phyloP scores from a whole-genome alignment of 108 stramenopile genomes.

The Aurantiochytrium sp. region DNA sequence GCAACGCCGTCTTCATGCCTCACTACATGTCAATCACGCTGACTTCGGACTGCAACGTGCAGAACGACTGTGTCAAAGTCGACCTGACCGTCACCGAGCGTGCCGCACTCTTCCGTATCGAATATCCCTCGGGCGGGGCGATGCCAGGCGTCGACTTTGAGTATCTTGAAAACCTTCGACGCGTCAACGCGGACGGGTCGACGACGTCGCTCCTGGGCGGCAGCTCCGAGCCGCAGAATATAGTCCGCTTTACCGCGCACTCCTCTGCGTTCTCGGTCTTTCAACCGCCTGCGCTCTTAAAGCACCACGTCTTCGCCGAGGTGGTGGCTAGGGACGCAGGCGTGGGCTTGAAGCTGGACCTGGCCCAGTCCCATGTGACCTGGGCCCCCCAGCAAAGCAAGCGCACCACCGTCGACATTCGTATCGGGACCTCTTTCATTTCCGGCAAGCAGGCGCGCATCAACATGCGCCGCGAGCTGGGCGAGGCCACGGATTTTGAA shows the following conservation, averaged over 20 bases:
- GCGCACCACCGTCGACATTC: not conserved
- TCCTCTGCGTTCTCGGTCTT: not conserved
- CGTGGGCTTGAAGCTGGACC: not conserved
- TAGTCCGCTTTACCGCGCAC: not conserved
- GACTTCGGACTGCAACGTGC: not conserved
- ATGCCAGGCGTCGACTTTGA: not conserved
- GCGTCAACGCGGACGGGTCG: not conserved
- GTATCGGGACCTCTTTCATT: conserved; percentile 36
- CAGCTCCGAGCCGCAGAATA: too few species aligned
- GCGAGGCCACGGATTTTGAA: not conserved
- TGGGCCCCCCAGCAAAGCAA: not conserved
- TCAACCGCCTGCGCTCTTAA: not conserved
- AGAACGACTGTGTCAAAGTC: not conserved
- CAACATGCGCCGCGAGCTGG: not conserved
- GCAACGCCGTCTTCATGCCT: not conserved
- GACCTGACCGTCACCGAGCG: not conserved
- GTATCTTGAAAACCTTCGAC: not conserved
- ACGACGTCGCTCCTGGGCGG: too few species aligned
- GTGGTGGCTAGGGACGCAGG: not conserved
- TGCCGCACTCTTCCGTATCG: not conserved
- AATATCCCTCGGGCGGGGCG: not conserved
- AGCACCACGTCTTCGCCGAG: not conserved
- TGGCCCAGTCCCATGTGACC: too few species aligned
- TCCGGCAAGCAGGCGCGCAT: not conserved
- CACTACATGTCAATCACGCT: not conserved